Evolutionary conservation across 371 early-diverging fungal genomes (phyloP), one percentile per base, ranked within the genome.

Genomic region (Mucor saturninus): DNA sequence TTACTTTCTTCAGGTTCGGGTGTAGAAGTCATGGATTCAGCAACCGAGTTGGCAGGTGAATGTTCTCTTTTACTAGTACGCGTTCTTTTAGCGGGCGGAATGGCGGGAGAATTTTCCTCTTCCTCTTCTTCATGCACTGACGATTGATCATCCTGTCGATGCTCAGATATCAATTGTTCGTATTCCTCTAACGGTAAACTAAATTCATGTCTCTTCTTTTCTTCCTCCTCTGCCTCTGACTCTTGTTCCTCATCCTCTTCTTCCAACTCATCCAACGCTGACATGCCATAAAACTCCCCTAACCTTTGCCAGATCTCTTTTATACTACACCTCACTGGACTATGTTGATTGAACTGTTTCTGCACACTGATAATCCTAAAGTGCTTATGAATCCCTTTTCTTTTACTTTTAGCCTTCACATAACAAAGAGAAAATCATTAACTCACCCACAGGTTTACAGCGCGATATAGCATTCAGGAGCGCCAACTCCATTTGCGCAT

Each of bases 291-390:
- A 68, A 82, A 79, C 5, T 77, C 74, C 7, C 77, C 73, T 8
- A 87, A 56, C 31, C 79, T 72, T 40, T 77, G 76, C 81, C 87
- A 81, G 3, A 87, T 74, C 39, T 85, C 84, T 37, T 79, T 70
- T 21, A 86, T 73, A 5, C 79, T 73, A 53, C 78, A 83, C 0
- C 72, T 62, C 0, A 75, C 72, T 5, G 74, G 77, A 49, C 81
- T 81, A 31, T 70, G 57, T 66, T 82, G 81, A 64, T 83, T 87
- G 62, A 84, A 84, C 49, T 79, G 81, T 28, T 69, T 79, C 54
- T 86, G 85, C 15, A 87, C 77, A 60, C 84, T 85, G 43, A 87
- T 76, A 54, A 87, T 83, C 15, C 87, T 72, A 63, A 87, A 87
- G 56, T 87, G 86, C 56, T 83, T 86, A 59, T 87, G 87, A 61